Conservation (phyloP, 768 basidiomycete species). For the Ramaria rubella region DNA sequence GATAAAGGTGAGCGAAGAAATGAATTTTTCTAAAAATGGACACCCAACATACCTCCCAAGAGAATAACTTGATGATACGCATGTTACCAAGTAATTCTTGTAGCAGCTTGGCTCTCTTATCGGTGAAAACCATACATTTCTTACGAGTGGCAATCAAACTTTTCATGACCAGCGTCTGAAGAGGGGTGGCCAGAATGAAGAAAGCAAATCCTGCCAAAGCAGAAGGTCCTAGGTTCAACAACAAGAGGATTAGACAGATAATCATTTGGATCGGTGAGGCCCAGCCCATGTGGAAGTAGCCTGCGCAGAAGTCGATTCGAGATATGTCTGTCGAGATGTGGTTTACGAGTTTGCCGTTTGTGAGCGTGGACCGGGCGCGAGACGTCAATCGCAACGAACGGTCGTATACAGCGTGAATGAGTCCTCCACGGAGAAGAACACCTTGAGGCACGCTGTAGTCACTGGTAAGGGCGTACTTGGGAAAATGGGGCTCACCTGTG, state of each 20-base stretch:
- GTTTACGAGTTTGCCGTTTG: slow-evolving; percentile 87
- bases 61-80: slow-evolving; percentile 89
- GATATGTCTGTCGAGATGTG: slow-evolving; percentile 92
- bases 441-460: slow-evolving; percentile 31
- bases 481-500: slow-evolving; percentile 21
- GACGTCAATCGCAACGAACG: slow-evolving; percentile 71
- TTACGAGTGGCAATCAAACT: slow-evolving; percentile 58
- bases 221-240: slow-evolving; percentile 62
- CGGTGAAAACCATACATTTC: slow-evolving; percentile 67
- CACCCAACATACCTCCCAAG: slow-evolving; percentile 54
- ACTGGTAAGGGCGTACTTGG: neutral
- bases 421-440: slow-evolving; percentile 73
- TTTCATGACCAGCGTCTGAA: slow-evolving; percentile 71
- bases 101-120: slow-evolving; percentile 81
- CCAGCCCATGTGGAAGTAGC: slow-evolving; percentile 80
- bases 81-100: slow-evolving; percentile 88
- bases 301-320: slow-evolving; percentile 80
- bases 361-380: slow-evolving; percentile 69
- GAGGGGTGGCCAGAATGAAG: slow-evolving; percentile 65
- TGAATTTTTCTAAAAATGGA: neutral
- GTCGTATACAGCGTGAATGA: slow-evolving; percentile 83
- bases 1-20: slow-evolving; percentile 9
- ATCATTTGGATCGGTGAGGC: slow-evolving; percentile 68
- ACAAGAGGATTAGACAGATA: slow-evolving; percentile 68
- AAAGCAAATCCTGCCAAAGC: slow-evolving; percentile 51